Percentiles rank a stretch among this genome's conserved stretches.
phyloP scores from a whole-genome alignment of 176 grass and related monocot genomes.

The Poa pratensis region DNA sequence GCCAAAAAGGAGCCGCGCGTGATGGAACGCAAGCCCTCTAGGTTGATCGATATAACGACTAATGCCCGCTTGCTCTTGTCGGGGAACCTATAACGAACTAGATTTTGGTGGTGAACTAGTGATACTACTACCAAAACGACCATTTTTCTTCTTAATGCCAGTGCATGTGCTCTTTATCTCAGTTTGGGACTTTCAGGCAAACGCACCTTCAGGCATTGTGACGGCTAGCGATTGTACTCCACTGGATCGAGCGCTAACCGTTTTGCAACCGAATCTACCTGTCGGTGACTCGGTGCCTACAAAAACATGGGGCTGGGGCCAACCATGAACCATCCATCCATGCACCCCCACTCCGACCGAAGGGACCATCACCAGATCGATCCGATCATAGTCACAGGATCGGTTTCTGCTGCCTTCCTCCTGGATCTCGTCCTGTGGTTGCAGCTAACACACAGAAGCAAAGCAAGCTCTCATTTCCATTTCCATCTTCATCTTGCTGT shows the following conservation, averaged over 20 bases:
- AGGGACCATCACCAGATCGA: conserved; percentile 13
- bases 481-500: too few species aligned
- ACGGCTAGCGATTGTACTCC: background rate
- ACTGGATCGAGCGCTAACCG: background rate
- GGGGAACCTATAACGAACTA: too few species aligned
- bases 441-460: too few species aligned
- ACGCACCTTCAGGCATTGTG: too few species aligned
- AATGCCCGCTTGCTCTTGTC: too few species aligned
- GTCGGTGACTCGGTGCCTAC: conserved; percentile 33
- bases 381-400: background rate
- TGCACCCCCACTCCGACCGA: background rate
- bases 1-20: too few species aligned
- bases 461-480: background rate
- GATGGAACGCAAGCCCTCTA: too few species aligned
- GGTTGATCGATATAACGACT: too few species aligned
- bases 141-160: too few species aligned
- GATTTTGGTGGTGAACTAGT: too few species aligned
- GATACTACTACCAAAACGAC: too few species aligned
- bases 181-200: background rate
- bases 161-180: background rate
- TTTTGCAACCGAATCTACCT: background rate
- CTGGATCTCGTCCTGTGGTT: background rate
- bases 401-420: background rate
- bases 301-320: background rate
- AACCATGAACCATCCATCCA: conserved; percentile 19